Base-by-base conservation (phyloP, 148 eudicot genomes). In the Simmondsia chinensis region DNA sequence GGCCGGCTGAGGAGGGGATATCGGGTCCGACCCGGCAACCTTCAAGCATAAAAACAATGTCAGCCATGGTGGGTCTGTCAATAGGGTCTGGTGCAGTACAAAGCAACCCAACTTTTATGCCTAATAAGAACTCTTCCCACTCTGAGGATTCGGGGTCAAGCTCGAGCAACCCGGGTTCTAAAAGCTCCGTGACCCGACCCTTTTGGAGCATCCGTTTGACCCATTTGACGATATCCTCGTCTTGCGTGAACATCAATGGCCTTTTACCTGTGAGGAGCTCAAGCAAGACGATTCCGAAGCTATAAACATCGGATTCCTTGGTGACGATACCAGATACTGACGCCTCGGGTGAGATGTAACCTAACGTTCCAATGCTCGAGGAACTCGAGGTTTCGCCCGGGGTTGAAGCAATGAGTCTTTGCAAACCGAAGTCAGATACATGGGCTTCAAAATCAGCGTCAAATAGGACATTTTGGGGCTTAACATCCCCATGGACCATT, bases 391-490 rank as follows among this genome's bases (percentile, higher is more conserved):
- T 59, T 43, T 71, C 84, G 0, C 67, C 54, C n/a, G 61, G 71
- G 9, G 56, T 57, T 3, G 63, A 63, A 4, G 48, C 39, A 20
- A 55, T 53, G 4, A 82, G 59, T 25, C 58, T 69, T 1, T 82
- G 76, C n/a, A 82, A 50, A 27, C 93, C 82, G 20, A 74, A 82
- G 14, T 82, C 93, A 0, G 86, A 78, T 10, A 82, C 46, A 64
- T 82, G 93, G 13, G 93, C 93, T 56, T 82, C 93, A 17, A 82
- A 82, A 60, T 82, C 93, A 17, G 93, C 85, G 50, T 82, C 93
- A 27, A 82, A 82, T 7, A 82, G 44, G 10, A 82, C 72, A 21
- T 75, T 78, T 31, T 74, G 85, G 4, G 93, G 93, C 55, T 78
- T 82, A 8, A 82, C 45, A 24, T 82, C 93, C 0, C 93, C 86